Evolutionary conservation across 768 basidiomycete species (phyloP), one percentile per base, ranked within the genome.

Genomic region (Gloeopeniophorella convolvens): DNA sequence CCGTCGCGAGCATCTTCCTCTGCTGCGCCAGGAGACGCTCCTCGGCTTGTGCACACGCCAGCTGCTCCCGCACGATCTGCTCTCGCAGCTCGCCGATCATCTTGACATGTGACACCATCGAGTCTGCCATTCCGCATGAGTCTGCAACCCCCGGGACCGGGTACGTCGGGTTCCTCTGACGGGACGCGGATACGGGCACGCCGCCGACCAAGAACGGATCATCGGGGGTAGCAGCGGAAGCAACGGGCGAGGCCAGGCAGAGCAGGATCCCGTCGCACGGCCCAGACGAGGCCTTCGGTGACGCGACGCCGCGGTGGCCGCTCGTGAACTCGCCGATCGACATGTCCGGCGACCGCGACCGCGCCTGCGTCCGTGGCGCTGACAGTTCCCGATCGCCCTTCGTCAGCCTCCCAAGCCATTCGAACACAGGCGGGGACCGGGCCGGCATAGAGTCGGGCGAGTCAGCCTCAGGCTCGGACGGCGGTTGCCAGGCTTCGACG

Each of bases 1-100:
- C 42, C 16, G 48, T 50, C 15, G 41, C 26, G 26, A 50, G 42
- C 15, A 20, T 27, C 21, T 42, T 50, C 42, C 35, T 32, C 12
- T 43, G 42, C 48, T 28, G 33, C 11, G 35, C 15, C 11, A 15
- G 28, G 32, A 42, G 41, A 16, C 37, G 21, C 7, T 36, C 18
- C 33, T 50, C 41, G 2, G 28, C 20, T 27, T 36, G 9, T 26
- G 34, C 34, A 5, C 34, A 34, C 7, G 49, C 20, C 27, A 43
- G 49, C 34, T 37, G 34, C 16, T 50, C 49, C 12, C 24, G 20
- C 23, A n/a, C 34, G 15, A 43, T 2, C 6, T 18, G 34, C 27
- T 37, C 49, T 20, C 42, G 42, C n/a, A 43, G 32, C 24, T 35
- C 48, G 15, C 35, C 32, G 6, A 35, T 16, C 4, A 35, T 28